A percentile compares a stretch with the other conserved stretches of the same genome.
These are phyloP conservation scores for Intubia oerlemansii DNA, from an alignment of 2,329 filamentous ascomycete genomes.

Conservation along the genomic window DNA sequence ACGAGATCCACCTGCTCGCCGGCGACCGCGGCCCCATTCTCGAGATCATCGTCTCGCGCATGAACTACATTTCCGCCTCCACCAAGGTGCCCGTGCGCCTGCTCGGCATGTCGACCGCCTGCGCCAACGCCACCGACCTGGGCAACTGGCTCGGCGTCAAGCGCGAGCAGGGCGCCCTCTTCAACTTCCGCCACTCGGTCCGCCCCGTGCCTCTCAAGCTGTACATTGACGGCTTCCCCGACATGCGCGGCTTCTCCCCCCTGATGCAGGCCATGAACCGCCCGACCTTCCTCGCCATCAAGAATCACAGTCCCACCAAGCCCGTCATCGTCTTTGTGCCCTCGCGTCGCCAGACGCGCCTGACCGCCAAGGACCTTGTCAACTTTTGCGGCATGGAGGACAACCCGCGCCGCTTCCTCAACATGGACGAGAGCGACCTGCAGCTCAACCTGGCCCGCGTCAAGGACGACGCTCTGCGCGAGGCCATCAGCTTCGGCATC, in stretches of 20 bases:
- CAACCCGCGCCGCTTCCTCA: slow-evolving; percentile 78
- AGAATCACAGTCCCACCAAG: slow-evolving; percentile 87
- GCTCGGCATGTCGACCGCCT: slow-evolving; percentile 97
- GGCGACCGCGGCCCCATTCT: slow-evolving; percentile 93
- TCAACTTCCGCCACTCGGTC: slow-evolving; percentile 95
- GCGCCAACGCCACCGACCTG: slow-evolving; percentile 83
- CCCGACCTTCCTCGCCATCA: slow-evolving; percentile 88
- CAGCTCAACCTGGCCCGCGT: slow-evolving; percentile 72
- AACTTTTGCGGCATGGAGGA: slow-evolving; percentile 98
- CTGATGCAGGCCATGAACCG: slow-evolving; percentile 99
- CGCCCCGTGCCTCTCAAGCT: slow-evolving; percentile 89
- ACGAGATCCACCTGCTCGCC: slow-evolving; percentile 94
- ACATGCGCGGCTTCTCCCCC: slow-evolving; percentile 85
- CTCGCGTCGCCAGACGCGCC: slow-evolving; percentile 77
- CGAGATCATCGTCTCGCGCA: slow-evolving; percentile 81
- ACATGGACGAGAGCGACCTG: slow-evolving; percentile 87
- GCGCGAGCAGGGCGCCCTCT: slow-evolving; percentile 43
- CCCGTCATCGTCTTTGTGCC: slow-evolving; percentile 97
- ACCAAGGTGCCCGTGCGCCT: slow-evolving; percentile 76
- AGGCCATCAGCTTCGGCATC: slow-evolving; percentile 93
- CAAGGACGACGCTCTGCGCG: slow-evolving; percentile 79
- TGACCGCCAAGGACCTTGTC: slow-evolving; percentile 91
- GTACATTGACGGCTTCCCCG: slow-evolving; percentile 93
- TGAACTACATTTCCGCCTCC: slow-evolving; percentile 97
- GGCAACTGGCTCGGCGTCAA: slow-evolving; percentile 96